These are phyloP conservation scores for Ceratobasidium sp. DNA, from an alignment of 1,284 basidiomycete species.

Conservation along the genomic window DNA sequence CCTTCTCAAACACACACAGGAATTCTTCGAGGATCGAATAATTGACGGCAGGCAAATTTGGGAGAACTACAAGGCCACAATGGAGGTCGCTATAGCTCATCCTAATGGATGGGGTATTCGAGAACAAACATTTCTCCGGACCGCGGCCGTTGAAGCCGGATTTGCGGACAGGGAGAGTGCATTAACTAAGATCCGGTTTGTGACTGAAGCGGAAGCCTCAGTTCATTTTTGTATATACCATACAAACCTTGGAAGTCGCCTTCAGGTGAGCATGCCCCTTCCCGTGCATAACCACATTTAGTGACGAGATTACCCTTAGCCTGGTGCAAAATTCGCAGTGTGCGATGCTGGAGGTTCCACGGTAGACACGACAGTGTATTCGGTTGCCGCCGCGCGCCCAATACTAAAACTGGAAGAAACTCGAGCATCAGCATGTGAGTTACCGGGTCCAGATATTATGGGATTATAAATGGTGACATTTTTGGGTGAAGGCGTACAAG, in stretches of 20 bases:
- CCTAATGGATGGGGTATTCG: slow-evolving; percentile 46
- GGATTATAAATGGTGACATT: neutral
- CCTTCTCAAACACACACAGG: slow-evolving; percentile 40
- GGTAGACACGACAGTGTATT: slow-evolving; percentile 48
- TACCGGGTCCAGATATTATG: neutral
- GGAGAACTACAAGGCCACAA: slow-evolving; percentile 1
- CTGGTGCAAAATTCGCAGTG: slow-evolving; percentile 41
- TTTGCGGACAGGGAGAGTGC: neutral
- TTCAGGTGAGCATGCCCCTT: neutral
- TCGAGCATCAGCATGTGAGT: slow-evolving; percentile 36
- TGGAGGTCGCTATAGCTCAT: slow-evolving; percentile 45
- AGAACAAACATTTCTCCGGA: slow-evolving; percentile 42
- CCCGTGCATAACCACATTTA: neutral
- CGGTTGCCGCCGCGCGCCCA: slow-evolving; percentile 7
- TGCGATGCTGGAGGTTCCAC: slow-evolving; percentile 49
- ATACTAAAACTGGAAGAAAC: slow-evolving; percentile 31
- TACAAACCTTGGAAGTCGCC: slow-evolving; percentile 34
- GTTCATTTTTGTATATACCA: slow-evolving; percentile 48
- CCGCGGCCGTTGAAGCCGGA: slow-evolving; percentile 40
- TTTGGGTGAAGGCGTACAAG: slow-evolving; percentile 38
- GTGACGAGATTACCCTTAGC: slow-evolving; percentile 1
- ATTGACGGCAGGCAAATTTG: slow-evolving; percentile 31
- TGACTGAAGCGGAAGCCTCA: slow-evolving; percentile 49
- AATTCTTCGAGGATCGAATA: slow-evolving; percentile 36
- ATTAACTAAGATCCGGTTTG: slow-evolving; percentile 41